These are phyloP conservation scores for Macrophomina phaseolina DNA, from an alignment of 2,329 filamentous ascomycete genomes.

Conservation along the genomic window DNA sequence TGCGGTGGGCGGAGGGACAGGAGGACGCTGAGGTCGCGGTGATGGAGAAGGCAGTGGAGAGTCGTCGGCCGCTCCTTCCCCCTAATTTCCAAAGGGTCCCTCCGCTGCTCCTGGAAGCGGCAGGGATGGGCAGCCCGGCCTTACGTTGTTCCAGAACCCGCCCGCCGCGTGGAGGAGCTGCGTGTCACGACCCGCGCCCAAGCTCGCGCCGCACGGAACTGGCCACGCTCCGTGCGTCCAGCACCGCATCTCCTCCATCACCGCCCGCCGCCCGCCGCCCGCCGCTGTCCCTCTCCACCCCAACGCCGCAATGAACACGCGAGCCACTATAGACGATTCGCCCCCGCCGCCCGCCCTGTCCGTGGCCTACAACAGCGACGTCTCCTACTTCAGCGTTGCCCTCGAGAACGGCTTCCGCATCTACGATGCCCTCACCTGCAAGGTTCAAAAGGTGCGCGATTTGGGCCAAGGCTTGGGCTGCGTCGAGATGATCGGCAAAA, in stretches of 20 bases:
- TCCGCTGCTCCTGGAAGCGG: conserved; percentile 23
- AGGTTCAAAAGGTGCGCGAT: conserved; percentile 40
- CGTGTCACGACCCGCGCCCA: conserved; percentile 6
- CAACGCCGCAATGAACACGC: conserved; percentile 76
- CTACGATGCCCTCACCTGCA: conserved; percentile 40
- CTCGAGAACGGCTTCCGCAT: conserved; percentile 81
- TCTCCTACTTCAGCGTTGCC: conserved; percentile 84
- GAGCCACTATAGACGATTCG: conserved; percentile 81
- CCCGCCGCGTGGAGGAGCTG: conserved; percentile 21
- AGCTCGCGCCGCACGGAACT: conserved; percentile 28
- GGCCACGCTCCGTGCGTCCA: background rate
- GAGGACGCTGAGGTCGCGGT: conserved; percentile 25
- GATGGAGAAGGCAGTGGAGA: conserved; percentile 28
- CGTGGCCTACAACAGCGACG: conserved; percentile 83
- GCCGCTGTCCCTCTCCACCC: background rate
- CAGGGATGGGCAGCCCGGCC: conserved; percentile 27
- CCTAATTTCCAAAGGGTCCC: conserved; percentile 30
- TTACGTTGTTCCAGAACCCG: conserved; percentile 19
- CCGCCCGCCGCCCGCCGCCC: background rate
- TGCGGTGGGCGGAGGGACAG: conserved; percentile 20
- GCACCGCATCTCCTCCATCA: background rate
- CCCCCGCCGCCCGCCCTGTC: conserved; percentile 78
- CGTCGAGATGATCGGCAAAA: conserved; percentile 84
- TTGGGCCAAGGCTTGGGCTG: conserved; percentile 73
- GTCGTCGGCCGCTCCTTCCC: conserved; percentile 28